Conservation (phyloP, 768 basidiomycete genomes). For the Macrolepiota dolichaula region DNA sequence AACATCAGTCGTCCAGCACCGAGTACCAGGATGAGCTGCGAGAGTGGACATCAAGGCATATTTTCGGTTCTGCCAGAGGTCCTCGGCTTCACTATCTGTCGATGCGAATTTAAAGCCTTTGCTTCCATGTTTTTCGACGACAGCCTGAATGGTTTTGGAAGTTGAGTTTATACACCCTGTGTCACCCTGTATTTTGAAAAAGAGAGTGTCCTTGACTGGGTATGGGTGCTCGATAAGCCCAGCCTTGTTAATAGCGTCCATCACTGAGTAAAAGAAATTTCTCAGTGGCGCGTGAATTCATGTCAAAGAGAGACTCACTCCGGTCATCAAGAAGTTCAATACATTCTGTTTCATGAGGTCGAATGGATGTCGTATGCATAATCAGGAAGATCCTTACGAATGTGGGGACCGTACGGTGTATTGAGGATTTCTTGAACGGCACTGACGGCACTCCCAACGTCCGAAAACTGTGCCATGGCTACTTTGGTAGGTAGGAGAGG, state of each 20-base stretch:
- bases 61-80: conserved; percentile 84
- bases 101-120: conserved; percentile 68
- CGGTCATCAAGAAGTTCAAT: conserved; percentile 82
- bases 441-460: conserved; percentile 71
- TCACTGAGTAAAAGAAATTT: conserved; percentile 43
- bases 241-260: conserved; percentile 69
- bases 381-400: conserved; percentile 49
- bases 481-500: conserved; percentile 82
- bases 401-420: conserved; percentile 62
- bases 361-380: neutral
- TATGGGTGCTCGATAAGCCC: conserved; percentile 60
- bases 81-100: conserved; percentile 70
- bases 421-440: conserved; percentile 82
- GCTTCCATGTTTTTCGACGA: conserved; percentile 69
- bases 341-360: conserved; percentile 53
- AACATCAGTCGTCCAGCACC: conserved; percentile 87
- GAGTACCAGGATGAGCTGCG: conserved; percentile 56
- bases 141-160: conserved; percentile 51
- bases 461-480: conserved; percentile 83
- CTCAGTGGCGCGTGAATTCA: neutral
- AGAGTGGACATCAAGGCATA: conserved; percentile 74
- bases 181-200: conserved; percentile 91
- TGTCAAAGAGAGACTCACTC: conserved; percentile 35
- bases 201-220: conserved; percentile 74
- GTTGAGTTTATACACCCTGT: conserved; percentile 53